A percentile compares a stretch with the other conserved stretches of the same genome.
Conservation (phyloP, 2,329 filamentous ascomycete genomes). For the Aspergillus chevalieri region DNA sequence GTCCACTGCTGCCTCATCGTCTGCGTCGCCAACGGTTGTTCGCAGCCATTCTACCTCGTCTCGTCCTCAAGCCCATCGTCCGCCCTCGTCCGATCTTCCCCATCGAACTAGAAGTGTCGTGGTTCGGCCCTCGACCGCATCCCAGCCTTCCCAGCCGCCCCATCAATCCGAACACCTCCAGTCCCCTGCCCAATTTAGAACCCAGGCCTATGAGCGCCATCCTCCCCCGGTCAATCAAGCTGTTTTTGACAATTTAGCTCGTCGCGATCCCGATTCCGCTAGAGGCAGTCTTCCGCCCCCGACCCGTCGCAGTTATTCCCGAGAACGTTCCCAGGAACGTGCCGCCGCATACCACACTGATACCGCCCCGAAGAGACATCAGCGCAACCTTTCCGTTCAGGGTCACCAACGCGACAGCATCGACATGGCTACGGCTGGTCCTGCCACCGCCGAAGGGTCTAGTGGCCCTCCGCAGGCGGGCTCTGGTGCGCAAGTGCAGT, state of each 20-base stretch:
- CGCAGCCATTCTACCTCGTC: constrained; percentile 47
- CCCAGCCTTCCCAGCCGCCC: constrained; percentile 29
- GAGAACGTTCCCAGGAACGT: constrained; percentile 49
- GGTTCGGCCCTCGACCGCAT: constrained; percentile 34
- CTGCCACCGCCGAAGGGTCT: constrained; percentile 49
- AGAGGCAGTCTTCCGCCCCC: constrained; percentile 55
- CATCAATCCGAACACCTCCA: constrained; percentile 23
- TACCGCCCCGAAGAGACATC: constrained; percentile 46
- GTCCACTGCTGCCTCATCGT: constrained; percentile 42
- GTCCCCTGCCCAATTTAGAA: constrained; percentile 27
- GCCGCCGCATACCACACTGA: constrained; percentile 44
- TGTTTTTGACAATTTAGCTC: constrained; percentile 49
- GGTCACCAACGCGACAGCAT: constrained; percentile 39
- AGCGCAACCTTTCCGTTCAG: constrained; percentile 35
- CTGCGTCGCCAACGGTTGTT: constrained; percentile 41
- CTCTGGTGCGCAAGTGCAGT: constrained; percentile 22
- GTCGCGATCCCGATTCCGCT: constrained; percentile 68
- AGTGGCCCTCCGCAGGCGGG: constrained; percentile 48
- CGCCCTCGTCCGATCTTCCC: constrained; percentile 37
- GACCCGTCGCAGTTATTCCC: constrained; percentile 59
- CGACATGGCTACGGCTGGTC: constrained; percentile 43
- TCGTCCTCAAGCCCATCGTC: constrained; percentile 37
- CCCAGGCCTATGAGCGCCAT: constrained; percentile 41
- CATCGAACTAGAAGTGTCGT: constrained; percentile 43
- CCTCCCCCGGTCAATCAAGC: constrained; percentile 41